phyloP scores from a whole-genome alignment of 176 grass and related monocot genomes.

The Aegilops longissima region DNA sequence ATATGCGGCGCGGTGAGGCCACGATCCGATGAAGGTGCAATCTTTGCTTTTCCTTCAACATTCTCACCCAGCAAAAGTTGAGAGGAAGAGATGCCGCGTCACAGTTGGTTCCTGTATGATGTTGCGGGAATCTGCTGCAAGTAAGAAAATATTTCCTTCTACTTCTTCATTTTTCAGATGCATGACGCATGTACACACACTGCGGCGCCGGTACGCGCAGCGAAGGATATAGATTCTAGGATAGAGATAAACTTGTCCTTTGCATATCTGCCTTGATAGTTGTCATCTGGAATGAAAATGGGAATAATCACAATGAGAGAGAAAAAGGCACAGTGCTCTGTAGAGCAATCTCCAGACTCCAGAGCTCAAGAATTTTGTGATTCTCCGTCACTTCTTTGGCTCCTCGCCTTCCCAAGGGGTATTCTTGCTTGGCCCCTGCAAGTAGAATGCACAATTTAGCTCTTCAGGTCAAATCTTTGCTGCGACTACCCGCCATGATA shows the following conservation, averaged over 20 bases:
- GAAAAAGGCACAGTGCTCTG: slow-evolving; percentile 30
- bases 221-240: slow-evolving; percentile 26
- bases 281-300: slow-evolving; percentile 12
- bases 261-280: slow-evolving; percentile 24
- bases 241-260: slow-evolving; percentile 37
- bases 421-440: slow-evolving; percentile 7
- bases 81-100: slow-evolving; percentile 21
- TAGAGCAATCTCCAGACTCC: slow-evolving; percentile 45
- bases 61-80: slow-evolving; percentile 2
- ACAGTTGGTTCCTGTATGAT: slow-evolving; percentile 41
- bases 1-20: slow-evolving; percentile 41
- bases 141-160: not conserved
- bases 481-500: not conserved
- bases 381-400: slow-evolving; percentile 31
- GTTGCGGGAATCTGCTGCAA: slow-evolving; percentile 38
- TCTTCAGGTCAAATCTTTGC: slow-evolving; percentile 7
- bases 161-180: not conserved
- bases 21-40: slow-evolving; percentile 38
- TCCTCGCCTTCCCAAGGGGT: slow-evolving; percentile 34
- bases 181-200: slow-evolving; percentile 48
- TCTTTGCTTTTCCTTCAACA: slow-evolving; percentile 28
- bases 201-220: not conserved
- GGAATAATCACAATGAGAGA: not conserved
- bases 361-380: slow-evolving; percentile 36
- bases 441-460: not conserved